Base-by-base conservation (phyloP, 805 yeast genomes). In the Lipomyces oligophaga region DNA sequence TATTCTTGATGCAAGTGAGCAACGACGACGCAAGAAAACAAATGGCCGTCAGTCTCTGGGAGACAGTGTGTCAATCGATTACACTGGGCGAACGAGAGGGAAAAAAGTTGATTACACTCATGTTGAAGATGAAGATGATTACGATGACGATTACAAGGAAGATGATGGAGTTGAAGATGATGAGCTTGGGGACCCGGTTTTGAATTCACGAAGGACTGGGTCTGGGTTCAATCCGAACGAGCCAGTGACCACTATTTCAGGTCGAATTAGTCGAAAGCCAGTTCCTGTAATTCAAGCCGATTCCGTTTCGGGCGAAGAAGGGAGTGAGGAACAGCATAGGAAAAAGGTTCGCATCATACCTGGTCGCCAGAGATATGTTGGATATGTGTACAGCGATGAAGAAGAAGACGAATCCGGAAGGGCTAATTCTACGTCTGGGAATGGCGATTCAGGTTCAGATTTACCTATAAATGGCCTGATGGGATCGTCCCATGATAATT, bases 1-100 rank as follows among this genome's bases (percentile, higher is more conserved):
- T 3, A 38, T 54, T 13, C 32, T 57, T 32, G 59, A 55, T 31
- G 47, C 47, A 3, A 43, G 56, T 18, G 58, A 52, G 13, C 42
- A 34, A 16, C 32, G 39, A 34, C 47, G 60, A 16, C 34, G 33
- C 15, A 33, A 43, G 20, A 49, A 55, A 2, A 25, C 21, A 2
- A 34, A 45, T 27, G 47, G 53, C 33, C 46, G 52, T 31, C 38
- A 38, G 5, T 18, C 30, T 6, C 42, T 36, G n/a, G 58, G 49
- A 28, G 55, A 46, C n/a, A 15, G 21, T 5, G 50, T 44, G 10
- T 31, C 42, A 16, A 13, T 25, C 5, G 44, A 57, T 8, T 60
- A 62, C 41, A 30, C 48, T 2, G 62, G 66, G 6, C 52, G 68
- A 8, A 64, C 68, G 6, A 52, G 68, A 5, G 65, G 65, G 3